phyloP scores from a whole-genome alignment of 2,329 filamentous ascomycete genomes.

The Aphanocladium album region DNA sequence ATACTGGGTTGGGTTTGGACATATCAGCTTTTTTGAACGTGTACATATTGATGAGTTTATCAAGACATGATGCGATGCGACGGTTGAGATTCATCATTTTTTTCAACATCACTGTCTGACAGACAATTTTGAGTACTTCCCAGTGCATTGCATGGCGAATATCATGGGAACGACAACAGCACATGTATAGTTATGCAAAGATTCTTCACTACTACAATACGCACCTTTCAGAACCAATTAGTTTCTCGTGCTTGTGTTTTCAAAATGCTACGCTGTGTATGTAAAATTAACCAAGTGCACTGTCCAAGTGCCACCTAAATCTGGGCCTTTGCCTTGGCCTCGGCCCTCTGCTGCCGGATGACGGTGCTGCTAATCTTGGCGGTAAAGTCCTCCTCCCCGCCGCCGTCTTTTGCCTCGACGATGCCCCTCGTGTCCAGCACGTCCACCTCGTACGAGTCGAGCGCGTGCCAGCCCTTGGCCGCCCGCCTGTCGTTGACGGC shows the following conservation, averaged over 20 bases:
- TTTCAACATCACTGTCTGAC: neutral
- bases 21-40: slow-evolving; percentile 57
- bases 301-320: neutral
- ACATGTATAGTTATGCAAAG: neutral
- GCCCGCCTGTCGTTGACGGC: slow-evolving; percentile 79
- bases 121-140: neutral
- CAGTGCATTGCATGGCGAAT: neutral
- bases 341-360: slow-evolving; percentile 54
- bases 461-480: slow-evolving; percentile 67
- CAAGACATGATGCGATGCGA: slow-evolving; percentile 17
- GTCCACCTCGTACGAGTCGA: slow-evolving; percentile 85
- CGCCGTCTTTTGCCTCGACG: slow-evolving; percentile 38
- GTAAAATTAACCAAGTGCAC: neutral
- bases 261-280: slow-evolving; percentile 1
- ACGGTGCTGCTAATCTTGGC: slow-evolving; percentile 89
- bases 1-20: slow-evolving; percentile 65
- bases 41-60: slow-evolving; percentile 54
- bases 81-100: neutral
- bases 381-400: slow-evolving; percentile 55
- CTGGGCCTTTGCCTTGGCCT: slow-evolving; percentile 19
- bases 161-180: neutral
- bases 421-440: slow-evolving; percentile 61
- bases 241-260: too few species aligned
- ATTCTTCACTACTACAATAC: neutral
- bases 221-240: neutral